These are phyloP conservation scores for Danielozyma ontarioensis DNA, from an alignment of 805 yeast species.

Conservation along the genomic window DNA sequence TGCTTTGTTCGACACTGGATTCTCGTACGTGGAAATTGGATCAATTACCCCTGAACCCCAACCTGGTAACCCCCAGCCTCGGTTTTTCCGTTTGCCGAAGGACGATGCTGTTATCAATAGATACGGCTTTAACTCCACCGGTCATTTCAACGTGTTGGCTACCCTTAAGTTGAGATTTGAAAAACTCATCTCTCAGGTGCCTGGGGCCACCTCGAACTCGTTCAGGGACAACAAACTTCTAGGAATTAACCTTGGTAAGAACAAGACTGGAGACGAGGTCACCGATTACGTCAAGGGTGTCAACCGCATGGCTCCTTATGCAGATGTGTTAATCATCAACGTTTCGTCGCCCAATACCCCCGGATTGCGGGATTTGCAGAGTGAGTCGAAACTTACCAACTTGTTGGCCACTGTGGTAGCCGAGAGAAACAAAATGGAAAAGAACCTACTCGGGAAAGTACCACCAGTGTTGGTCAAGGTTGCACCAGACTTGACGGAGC, in stretches of 20 bases:
- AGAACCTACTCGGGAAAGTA: constrained; percentile 37
- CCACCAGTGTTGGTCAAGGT: constrained; percentile 89
- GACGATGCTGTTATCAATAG: constrained; percentile 92
- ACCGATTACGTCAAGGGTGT: constrained; percentile 85
- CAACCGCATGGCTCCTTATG: constrained; percentile 69
- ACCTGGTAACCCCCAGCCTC: constrained; percentile 90
- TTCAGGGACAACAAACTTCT: constrained; percentile 61
- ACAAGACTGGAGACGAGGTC: constrained; percentile 87
- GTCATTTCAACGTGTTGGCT: constrained; percentile 70
- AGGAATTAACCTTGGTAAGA: constrained; percentile 87
- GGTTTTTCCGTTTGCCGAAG: constrained; percentile 78
- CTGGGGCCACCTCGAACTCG: constrained; percentile 36
- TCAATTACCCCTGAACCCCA: constrained; percentile 91
- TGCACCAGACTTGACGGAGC: constrained; percentile 86
- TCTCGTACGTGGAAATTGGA: constrained; percentile 88
- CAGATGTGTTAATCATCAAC: constrained; percentile 86
- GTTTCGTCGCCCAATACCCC: constrained; percentile 97
- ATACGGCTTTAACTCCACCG: constrained; percentile 91
- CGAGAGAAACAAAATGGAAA: constrained; percentile 54
- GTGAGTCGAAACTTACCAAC: constrained; percentile 63
- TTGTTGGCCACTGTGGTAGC: constrained; percentile 61
- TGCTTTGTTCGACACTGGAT: constrained; percentile 69
- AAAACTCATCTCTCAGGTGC: constrained; percentile 24
- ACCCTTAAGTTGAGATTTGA: constrained; percentile 63
- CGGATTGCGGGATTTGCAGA: constrained; percentile 83